Conservation (phyloP, 371 early-diverging fungal genomes). For the Furculomyces boomerangus region DNA sequence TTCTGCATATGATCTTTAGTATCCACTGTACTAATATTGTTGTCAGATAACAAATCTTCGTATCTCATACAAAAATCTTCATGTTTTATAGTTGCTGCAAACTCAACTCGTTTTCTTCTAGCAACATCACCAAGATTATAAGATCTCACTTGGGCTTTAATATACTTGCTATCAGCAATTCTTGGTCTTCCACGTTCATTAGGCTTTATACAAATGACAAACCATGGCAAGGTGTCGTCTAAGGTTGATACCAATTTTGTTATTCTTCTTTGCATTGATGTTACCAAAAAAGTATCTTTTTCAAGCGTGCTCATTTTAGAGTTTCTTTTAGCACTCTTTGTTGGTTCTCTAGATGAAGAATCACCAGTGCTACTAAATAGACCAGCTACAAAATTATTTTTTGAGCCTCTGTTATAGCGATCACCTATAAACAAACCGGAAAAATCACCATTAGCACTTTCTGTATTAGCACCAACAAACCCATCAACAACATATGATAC, state of each 20-base stretch:
- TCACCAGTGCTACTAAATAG: slow-evolving; percentile 62
- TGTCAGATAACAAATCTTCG: slow-evolving; percentile 5
- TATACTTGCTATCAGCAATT: slow-evolving; percentile 20
- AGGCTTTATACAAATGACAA: slow-evolving; percentile 49
- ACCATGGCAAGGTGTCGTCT: slow-evolving; percentile 70
- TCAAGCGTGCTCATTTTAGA: slow-evolving; percentile 8
- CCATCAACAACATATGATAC: slow-evolving; percentile 44
- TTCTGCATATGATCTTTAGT: slow-evolving; percentile 16
- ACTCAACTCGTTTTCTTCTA: slow-evolving; percentile 27
- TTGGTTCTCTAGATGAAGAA: slow-evolving; percentile 56
- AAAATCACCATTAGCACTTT: slow-evolving; percentile 59
- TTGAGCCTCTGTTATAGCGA: slow-evolving; percentile 20
- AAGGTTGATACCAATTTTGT: slow-evolving; percentile 61
- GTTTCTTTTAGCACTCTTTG: slow-evolving; percentile 36
- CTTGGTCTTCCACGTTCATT: slow-evolving; percentile 15
- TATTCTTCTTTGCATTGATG: slow-evolving; percentile 51
- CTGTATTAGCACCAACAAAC: slow-evolving; percentile 55
- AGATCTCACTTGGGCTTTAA: slow-evolving; percentile 32
- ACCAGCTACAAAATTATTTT: slow-evolving; percentile 62
- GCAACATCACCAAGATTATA: slow-evolving; percentile 31
- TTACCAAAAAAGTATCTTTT: slow-evolving; percentile 30
- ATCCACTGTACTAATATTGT: background rate
- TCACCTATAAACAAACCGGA: slow-evolving; percentile 48
- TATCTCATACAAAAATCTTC: slow-evolving; percentile 58
- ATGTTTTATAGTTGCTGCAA: slow-evolving; percentile 34